Percentiles rank a stretch among this genome's conserved stretches.
Evolutionary conservation across 208 protist species (phyloP).

Genomic region (Leishmania turanica): DNA sequence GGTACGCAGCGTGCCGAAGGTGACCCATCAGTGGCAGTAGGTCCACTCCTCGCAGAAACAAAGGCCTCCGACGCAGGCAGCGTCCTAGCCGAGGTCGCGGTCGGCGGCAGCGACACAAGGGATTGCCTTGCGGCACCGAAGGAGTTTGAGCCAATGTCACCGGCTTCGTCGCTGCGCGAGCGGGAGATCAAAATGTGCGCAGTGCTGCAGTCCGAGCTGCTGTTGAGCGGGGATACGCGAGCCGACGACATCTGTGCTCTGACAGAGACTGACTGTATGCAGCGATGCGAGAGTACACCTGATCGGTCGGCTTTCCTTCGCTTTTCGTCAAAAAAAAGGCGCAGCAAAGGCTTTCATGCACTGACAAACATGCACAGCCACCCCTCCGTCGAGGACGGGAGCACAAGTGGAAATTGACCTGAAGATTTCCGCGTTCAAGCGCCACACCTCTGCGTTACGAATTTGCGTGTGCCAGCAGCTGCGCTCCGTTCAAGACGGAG

Average conservation of each 20-base stretch:
- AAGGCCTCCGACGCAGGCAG: slow-evolving; percentile 30
- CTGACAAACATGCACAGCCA: not conserved
- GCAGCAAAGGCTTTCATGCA: not conserved
- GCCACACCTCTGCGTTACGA: not conserved
- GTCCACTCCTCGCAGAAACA: not conserved
- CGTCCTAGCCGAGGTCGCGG: slow-evolving; percentile 1
- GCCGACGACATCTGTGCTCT: slow-evolving; percentile 31
- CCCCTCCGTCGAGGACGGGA: not conserved
- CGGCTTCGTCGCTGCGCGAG: slow-evolving; percentile 3
- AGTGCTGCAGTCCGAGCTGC: slow-evolving; percentile 44
- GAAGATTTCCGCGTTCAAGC: not conserved
- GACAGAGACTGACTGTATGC: not conserved
- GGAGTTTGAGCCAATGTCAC: not conserved
- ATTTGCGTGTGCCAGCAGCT: not conserved
- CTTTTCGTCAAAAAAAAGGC: not conserved
- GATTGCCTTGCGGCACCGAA: slow-evolving; percentile 5
- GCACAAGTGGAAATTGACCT: not conserved
- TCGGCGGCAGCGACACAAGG: not conserved
- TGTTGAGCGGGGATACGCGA: slow-evolving; percentile 38
- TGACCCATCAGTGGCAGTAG: not conserved
- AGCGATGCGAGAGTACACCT: not conserved
- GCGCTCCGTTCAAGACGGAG: not conserved
- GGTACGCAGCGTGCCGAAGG: not conserved
- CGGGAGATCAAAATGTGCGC: not conserved
- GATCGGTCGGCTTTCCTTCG: not conserved